phyloP scores from a whole-genome alignment of 1,139 yeast genomes.

The Sugiyamaella neomexicana region DNA sequence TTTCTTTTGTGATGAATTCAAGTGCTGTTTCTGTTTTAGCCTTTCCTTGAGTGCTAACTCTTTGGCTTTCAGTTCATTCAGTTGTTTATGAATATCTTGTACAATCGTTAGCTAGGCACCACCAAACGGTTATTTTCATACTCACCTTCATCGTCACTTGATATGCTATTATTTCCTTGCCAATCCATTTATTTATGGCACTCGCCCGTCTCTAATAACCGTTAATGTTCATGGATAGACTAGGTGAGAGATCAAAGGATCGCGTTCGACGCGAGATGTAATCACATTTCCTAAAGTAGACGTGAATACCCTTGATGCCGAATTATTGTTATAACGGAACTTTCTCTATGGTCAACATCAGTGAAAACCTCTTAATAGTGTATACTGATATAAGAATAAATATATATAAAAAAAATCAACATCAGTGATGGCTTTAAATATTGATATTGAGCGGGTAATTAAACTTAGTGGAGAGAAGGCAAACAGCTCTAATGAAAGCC shows the following conservation, averaged over 20 bases:
- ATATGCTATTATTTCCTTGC: background rate
- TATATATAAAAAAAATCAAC: too few species aligned
- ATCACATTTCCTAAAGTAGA: slow-evolving; percentile 1
- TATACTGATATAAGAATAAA: too few species aligned
- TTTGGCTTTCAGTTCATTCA: slow-evolving; percentile 18
- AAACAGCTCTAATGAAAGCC: too few species aligned
- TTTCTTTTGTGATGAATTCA: background rate
- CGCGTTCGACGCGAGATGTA: slow-evolving; percentile 5
- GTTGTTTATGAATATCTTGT: slow-evolving; percentile 11
- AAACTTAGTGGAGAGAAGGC: too few species aligned
- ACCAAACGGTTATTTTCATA: too few species aligned
- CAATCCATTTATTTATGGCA: background rate
- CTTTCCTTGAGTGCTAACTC: slow-evolving; percentile 6
- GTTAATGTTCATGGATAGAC: background rate
- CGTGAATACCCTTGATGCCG: background rate
- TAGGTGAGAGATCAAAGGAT: too few species aligned
- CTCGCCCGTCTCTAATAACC: background rate
- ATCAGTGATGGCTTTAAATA: too few species aligned
- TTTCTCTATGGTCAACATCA: too few species aligned
- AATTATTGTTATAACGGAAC: too few species aligned
- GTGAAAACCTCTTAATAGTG: too few species aligned
- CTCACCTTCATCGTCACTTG: slow-evolving; percentile 10
- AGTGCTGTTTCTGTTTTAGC: background rate
- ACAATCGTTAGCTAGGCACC: background rate
- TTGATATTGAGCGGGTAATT: too few species aligned